A percentile compares a stretch with the other conserved stretches of the same genome.
These are phyloP conservation scores for Acanthamoeba rhysodes DNA, from an alignment of 208 protist species.

Conservation along the genomic window DNA sequence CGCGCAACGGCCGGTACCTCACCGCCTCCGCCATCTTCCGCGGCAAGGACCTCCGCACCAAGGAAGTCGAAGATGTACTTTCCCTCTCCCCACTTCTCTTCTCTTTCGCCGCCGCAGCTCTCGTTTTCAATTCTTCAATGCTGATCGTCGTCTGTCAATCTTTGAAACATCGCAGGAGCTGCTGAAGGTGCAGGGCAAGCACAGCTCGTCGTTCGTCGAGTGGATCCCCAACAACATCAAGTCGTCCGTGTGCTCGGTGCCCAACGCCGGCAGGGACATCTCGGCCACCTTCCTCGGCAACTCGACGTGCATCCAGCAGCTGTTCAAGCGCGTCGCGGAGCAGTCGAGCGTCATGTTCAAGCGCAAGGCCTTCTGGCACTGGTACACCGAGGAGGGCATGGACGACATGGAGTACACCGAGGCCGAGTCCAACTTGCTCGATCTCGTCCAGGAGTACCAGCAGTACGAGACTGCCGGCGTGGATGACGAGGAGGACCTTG, in stretches of 20 bases:
- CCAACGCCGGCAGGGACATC: conserved; percentile 91
- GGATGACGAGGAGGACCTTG: conserved; percentile 75
- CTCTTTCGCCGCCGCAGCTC: not conserved
- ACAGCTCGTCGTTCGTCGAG: conserved; percentile 97
- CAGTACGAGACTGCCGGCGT: conserved; percentile 94
- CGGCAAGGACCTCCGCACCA: conserved; percentile 96
- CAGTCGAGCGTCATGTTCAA: conserved; percentile 99
- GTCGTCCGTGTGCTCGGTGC: conserved; percentile 94
- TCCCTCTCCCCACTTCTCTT: not conserved
- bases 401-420: conserved; percentile 97
- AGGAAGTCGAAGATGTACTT: conserved; percentile 96
- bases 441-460: conserved; percentile 96
- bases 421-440: conserved; percentile 97
- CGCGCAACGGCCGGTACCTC: conserved; percentile 93
- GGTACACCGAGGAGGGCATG: conserved; percentile 99
- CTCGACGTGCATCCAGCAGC: conserved; percentile 95
- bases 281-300: conserved; percentile 97
- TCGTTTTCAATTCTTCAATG: not conserved
- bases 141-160: not conserved
- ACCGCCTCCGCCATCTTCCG: conserved; percentile 94
- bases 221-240: conserved; percentile 98
- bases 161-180: conserved; percentile 89
- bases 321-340: conserved; percentile 95
- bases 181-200: conserved; percentile 96
- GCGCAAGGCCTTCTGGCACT: conserved; percentile 99